Percentiles rank a stretch among this genome's conserved stretches.
These are phyloP conservation scores for Kregervanrija pseudodelftensis DNA, from an alignment of 805 yeast species.

Conservation along the genomic window DNA sequence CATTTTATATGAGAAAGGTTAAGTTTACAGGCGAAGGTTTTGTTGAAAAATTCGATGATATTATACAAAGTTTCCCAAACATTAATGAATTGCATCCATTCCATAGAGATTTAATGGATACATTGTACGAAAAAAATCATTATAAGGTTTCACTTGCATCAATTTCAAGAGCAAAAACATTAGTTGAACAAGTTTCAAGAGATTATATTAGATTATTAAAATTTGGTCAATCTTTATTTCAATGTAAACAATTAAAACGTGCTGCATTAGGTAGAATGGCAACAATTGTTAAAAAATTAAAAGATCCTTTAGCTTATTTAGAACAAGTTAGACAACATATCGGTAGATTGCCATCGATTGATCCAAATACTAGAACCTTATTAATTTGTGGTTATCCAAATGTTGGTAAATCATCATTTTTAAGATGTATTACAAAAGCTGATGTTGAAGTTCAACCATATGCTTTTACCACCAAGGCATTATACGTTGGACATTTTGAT, in stretches of 20 bases:
- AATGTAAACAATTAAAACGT: conserved; percentile 96
- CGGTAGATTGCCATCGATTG: conserved; percentile 96
- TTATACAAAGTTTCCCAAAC: conserved; percentile 86
- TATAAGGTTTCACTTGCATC: conserved; percentile 96
- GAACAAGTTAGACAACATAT: conserved; percentile 99
- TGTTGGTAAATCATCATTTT: conserved; percentile 96
- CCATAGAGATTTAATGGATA: conserved; percentile 97
- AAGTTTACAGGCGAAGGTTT: conserved; percentile 95
- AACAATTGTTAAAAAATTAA: conserved; percentile 88
- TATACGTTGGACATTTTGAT: conserved; percentile 98
- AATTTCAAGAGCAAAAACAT: conserved; percentile 84
- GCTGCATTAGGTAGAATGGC: conserved; percentile 99
- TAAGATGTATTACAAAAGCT: conserved; percentile 90
- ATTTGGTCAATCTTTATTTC: conserved; percentile 96
- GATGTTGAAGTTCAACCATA: conserved; percentile 99
- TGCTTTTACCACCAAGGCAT: conserved; percentile 96
- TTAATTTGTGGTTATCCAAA: conserved; percentile 98
- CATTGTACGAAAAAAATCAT: conserved; percentile 95
- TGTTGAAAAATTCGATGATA: conserved; percentile 81
- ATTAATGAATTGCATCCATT: conserved; percentile 97
- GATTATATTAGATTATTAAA: conserved; percentile 91
- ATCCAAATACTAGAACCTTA: conserved; percentile 96
- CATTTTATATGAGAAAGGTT: conserved; percentile 97
- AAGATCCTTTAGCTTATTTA: conserved; percentile 86
- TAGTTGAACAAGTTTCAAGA: conserved; percentile 92